phyloP scores from a whole-genome alignment of 208 protist genomes.

The Kentomonas sorsogonicus region DNA sequence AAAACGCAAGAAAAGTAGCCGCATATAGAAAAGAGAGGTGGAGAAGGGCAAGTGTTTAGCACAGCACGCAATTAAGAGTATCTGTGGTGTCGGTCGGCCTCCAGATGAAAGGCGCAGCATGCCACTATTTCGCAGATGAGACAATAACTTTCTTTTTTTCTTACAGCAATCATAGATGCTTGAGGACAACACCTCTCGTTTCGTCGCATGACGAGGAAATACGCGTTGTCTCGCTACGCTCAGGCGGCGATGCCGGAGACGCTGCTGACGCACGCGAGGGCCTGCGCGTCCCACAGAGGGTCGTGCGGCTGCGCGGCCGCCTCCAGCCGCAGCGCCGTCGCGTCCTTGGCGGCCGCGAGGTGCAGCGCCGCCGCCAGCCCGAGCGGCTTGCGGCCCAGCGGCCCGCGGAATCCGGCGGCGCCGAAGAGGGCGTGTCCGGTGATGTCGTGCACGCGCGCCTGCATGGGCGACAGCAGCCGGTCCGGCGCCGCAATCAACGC shows the following conservation, averaged over 20 bases:
- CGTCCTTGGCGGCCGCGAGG: constrained; percentile 26
- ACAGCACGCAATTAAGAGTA: too few species aligned
- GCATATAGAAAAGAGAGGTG: too few species aligned
- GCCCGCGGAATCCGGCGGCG: constrained; percentile 38
- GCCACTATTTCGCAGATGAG: too few species aligned
- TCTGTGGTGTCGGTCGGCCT: too few species aligned
- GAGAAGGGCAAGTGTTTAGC: too few species aligned
- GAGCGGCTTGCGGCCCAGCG: constrained; percentile 21
- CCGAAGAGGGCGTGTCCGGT: constrained; percentile 59
- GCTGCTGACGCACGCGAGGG: constrained; percentile 57
- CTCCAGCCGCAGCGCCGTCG: constrained; percentile 26
- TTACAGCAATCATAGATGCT: too few species aligned
- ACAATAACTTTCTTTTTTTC: too few species aligned
- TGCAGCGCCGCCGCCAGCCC: constrained; percentile 37
- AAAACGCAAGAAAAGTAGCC: too few species aligned
- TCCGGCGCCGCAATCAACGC: background rate
- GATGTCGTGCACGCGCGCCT: constrained; percentile 47
- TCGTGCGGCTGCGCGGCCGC: constrained; percentile 33
- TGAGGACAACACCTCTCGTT: too few species aligned
- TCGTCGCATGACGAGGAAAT: too few species aligned
- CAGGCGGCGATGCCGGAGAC: constrained; percentile 32
- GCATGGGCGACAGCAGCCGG: constrained; percentile 31
- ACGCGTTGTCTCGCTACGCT: background rate
- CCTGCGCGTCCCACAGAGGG: constrained; percentile 79
- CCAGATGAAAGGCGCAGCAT: too few species aligned